A percentile compares a stretch with the other conserved stretches of the same genome.
phyloP scores from a whole-genome alignment of 2,329 filamentous ascomycete genomes.

The Penicillium sp. region DNA sequence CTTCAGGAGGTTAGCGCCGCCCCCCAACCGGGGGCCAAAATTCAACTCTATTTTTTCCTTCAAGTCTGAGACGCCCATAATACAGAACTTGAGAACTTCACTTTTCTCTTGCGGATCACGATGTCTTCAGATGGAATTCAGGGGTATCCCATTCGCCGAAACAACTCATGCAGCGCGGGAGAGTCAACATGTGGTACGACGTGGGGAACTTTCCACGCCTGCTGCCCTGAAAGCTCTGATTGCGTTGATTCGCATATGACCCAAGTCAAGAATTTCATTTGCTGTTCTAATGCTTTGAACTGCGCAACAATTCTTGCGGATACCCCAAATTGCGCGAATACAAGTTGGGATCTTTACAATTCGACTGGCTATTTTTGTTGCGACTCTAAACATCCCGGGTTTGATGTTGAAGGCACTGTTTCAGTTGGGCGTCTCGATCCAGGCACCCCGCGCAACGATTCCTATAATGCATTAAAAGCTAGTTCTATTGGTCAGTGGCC shows the following conservation, averaged over 20 bases:
- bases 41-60: too few species aligned
- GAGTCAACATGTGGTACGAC: background rate
- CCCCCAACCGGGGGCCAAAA: too few species aligned
- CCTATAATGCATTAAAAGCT: background rate
- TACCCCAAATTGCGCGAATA: background rate
- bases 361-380: background rate
- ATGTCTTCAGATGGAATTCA: background rate
- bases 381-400: background rate
- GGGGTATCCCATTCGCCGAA: background rate
- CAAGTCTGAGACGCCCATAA: too few species aligned
- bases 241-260: background rate
- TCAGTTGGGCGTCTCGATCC: background rate
- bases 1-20: too few species aligned
- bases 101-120: background rate
- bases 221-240: background rate
- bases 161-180: background rate
- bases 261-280: background rate
- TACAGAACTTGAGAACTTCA: background rate
- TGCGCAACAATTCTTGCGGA: background rate
- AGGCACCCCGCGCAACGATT: background rate
- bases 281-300: background rate
- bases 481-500: background rate
- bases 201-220: background rate
- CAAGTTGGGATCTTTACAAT: background rate
- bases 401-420: background rate